Evolutionary conservation across 1,284 basidiomycete species (phyloP).

Genomic region (Bjerkandera adusta): DNA sequence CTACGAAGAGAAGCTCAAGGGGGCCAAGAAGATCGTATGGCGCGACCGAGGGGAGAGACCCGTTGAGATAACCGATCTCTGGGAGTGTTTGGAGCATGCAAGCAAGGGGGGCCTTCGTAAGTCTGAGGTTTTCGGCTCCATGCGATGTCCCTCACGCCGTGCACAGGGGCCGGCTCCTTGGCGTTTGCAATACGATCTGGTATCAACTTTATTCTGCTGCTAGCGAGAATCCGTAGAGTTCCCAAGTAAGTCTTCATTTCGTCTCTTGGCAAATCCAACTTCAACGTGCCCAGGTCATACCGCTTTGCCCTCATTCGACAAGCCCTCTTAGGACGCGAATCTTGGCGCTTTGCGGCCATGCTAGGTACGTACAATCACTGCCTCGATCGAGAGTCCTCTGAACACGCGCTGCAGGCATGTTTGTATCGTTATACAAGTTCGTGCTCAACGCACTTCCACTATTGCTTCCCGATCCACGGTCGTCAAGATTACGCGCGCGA

Average conservation of each 20-base stretch:
- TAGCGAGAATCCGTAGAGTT: conserved; percentile 65
- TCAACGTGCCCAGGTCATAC: conserved; percentile 26
- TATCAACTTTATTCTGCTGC: conserved; percentile 74
- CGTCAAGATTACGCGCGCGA: conserved; percentile 20
- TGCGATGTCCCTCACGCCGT: not conserved
- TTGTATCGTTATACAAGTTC: conserved; percentile 80
- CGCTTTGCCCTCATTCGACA: conserved; percentile 64
- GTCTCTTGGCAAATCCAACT: not conserved
- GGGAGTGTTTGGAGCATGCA: conserved; percentile 76
- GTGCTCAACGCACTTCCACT: conserved; percentile 83
- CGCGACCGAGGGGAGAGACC: conserved; percentile 77
- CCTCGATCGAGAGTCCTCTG: not conserved
- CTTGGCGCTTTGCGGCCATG: conserved; percentile 83
- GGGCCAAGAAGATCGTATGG: conserved; percentile 81
- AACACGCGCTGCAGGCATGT: conserved; percentile 51
- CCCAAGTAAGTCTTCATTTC: conserved; percentile 58
- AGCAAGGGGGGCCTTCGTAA: conserved; percentile 71
- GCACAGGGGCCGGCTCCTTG: conserved; percentile 73
- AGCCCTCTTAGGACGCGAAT: conserved; percentile 80
- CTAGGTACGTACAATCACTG: conserved; percentile 50
- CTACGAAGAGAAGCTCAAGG: conserved; percentile 67
- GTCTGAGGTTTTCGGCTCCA: conserved; percentile 31
- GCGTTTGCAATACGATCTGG: conserved; percentile 80
- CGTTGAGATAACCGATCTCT: conserved; percentile 63
- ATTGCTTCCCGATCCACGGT: conserved; percentile 52